These are phyloP conservation scores for Aspergillus neoniger DNA, from an alignment of 2,329 filamentous ascomycete species.

Conservation along the genomic window DNA sequence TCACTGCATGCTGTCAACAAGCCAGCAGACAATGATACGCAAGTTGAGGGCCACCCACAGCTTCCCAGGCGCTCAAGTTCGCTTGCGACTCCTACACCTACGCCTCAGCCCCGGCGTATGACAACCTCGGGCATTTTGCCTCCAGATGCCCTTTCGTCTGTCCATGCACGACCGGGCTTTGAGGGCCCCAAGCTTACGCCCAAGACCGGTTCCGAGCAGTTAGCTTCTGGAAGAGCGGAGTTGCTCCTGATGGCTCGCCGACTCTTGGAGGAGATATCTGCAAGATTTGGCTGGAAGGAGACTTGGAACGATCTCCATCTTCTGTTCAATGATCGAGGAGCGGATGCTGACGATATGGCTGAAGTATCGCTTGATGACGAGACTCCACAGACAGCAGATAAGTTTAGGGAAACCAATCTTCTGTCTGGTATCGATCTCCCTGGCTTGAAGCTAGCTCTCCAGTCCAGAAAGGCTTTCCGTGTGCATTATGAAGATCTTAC, in stretches of 20 bases:
- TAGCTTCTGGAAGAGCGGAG: conserved; percentile 81
- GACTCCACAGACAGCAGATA: conserved; percentile 19
- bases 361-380: conserved; percentile 40
- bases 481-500: conserved; percentile 74
- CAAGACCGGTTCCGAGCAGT: conserved; percentile 70
- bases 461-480: conserved; percentile 65
- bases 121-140: conserved; percentile 33
- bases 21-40: conserved; percentile 22
- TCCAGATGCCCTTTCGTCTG: conserved; percentile 30
- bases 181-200: conserved; percentile 31
- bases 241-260: conserved; percentile 78
- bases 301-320: conserved; percentile 67
- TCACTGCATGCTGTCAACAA: conserved; percentile 35
- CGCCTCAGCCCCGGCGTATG: conserved; percentile 24
- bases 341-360: conserved; percentile 32
- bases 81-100: conserved; percentile 25
- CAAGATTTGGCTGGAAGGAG: conserved; percentile 71
- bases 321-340: conserved; percentile 37
- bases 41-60: conserved; percentile 29
- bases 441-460: conserved; percentile 62
- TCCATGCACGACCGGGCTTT: conserved; percentile 50
- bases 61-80: conserved; percentile 46
- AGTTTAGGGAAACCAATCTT: conserved; percentile 24
- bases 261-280: conserved; percentile 73
- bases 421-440: conserved; percentile 56